These are phyloP conservation scores for Myxozyma vanderwaltii DNA, from an alignment of 805 yeast species.

Conservation along the genomic window DNA sequence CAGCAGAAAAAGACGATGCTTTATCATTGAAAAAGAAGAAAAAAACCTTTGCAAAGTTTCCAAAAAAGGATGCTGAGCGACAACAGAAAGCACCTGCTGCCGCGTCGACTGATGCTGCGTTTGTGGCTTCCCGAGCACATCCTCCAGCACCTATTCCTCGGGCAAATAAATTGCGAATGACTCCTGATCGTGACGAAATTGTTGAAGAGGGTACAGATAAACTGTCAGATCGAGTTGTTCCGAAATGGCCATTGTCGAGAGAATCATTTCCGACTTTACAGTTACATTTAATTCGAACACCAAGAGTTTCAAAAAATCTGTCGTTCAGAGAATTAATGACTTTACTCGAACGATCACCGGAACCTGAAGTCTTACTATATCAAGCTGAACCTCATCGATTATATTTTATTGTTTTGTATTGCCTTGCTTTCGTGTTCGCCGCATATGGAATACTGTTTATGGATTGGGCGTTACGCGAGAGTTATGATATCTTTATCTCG, in stretches of 20 bases:
- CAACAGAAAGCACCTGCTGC: neutral
- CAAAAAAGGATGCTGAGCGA: no score
- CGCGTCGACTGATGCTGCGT: slow-evolving; percentile 16
- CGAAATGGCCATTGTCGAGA: slow-evolving; percentile 35
- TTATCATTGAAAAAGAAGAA: neutral
- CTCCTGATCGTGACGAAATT: slow-evolving; percentile 32
- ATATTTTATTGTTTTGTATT: slow-evolving; percentile 69
- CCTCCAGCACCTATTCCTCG: slow-evolving; percentile 20
- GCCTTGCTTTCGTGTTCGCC: slow-evolving; percentile 67
- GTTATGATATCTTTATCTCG: slow-evolving; percentile 34
- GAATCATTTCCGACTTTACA: slow-evolving; percentile 35
- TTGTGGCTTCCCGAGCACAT: slow-evolving; percentile 3
- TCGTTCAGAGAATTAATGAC: slow-evolving; percentile 64
- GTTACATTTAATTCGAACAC: slow-evolving; percentile 48
- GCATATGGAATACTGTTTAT: slow-evolving; percentile 66
- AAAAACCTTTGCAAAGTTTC: no score
- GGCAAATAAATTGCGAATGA: slow-evolving; percentile 25
- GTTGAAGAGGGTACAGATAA: slow-evolving; percentile 28
- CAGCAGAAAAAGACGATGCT: no score
- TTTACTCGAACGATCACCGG: slow-evolving; percentile 54
- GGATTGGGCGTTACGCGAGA: slow-evolving; percentile 55
- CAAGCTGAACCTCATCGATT: slow-evolving; percentile 82
- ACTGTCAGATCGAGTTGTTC: slow-evolving; percentile 30
- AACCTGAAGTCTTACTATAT: slow-evolving; percentile 69
- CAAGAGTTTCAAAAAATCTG: slow-evolving; percentile 60